A percentile compares a stretch with the other conserved stretches of the same genome.
Conservation (phyloP, 208 protist species). For the Acanthamoeba culbertsoni region DNA sequence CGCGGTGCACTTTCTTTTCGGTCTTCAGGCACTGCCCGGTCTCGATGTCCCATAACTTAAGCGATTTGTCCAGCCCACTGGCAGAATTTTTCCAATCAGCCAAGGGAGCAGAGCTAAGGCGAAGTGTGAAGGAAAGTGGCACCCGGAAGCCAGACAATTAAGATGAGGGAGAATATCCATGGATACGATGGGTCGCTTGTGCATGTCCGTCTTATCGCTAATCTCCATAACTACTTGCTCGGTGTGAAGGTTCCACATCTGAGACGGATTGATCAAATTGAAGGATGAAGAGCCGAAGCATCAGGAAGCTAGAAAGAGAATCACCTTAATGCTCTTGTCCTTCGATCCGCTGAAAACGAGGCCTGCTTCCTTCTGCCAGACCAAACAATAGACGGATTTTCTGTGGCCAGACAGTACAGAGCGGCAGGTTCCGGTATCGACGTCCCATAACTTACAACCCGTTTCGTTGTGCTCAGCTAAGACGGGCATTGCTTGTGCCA, state of each 20-base stretch:
- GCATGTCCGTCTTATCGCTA: neutral
- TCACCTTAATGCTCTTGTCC: conserved; percentile 44
- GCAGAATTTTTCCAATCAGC: too few species aligned
- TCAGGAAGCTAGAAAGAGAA: too few species aligned
- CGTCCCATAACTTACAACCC: neutral
- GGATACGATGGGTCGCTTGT: neutral
- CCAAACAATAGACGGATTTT: neutral
- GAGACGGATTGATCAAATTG: neutral
- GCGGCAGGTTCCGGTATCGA: neutral
- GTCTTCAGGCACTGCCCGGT: neutral
- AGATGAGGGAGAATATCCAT: neutral
- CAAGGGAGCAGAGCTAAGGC: neutral
- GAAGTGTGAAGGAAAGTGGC: neutral
- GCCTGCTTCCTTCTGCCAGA: neutral
- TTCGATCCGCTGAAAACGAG: conserved; percentile 17
- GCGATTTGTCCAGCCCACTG: neutral
- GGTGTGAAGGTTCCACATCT: neutral
- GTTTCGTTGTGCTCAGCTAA: too few species aligned
- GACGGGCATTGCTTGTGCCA: neutral
- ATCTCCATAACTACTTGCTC: neutral
- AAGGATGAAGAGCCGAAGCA: neutral
- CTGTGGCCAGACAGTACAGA: neutral
- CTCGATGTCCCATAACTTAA: conserved; percentile 37
- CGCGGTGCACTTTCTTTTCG: conserved; percentile 14
- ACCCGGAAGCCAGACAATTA: neutral